These are phyloP conservation scores for Pseudozyma hubeiensis DNA, from an alignment of 1,284 basidiomycete genomes.

Conservation along the genomic window DNA sequence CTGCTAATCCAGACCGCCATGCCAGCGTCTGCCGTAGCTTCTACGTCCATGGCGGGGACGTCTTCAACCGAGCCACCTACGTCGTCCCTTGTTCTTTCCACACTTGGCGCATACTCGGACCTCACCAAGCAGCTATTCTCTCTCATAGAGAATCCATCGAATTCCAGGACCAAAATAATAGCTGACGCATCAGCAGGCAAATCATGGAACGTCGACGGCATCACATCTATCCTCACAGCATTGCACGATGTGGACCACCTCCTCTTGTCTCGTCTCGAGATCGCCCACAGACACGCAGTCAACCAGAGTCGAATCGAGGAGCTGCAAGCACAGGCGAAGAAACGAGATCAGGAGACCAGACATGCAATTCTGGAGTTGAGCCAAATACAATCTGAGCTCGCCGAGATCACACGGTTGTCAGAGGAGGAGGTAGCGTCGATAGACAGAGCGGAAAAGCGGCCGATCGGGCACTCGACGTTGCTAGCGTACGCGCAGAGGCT, in stretches of 20 bases:
- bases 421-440: constrained; percentile 37
- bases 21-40: constrained; percentile 4
- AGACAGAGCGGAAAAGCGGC: constrained; percentile 40
- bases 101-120: constrained; percentile 39
- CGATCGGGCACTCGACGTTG: constrained; percentile 32
- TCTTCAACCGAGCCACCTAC: constrained; percentile 25
- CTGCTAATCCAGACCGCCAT: not conserved
- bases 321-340: constrained; percentile 29
- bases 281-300: constrained; percentile 41
- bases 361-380: constrained; percentile 42
- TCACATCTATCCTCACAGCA: constrained; percentile 19
- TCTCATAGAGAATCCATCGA: constrained; percentile 32
- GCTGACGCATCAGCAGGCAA: constrained; percentile 22
- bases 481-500: constrained; percentile 55
- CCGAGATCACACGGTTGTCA: constrained; percentile 36
- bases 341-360: constrained; percentile 37
- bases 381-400: constrained; percentile 41
- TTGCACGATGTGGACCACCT: constrained; percentile 31
- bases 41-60: constrained; percentile 2
- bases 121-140: constrained; percentile 46
- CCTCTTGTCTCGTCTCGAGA: constrained; percentile 24
- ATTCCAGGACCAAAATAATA: constrained; percentile 8
- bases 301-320: constrained; percentile 42
- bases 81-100: constrained; percentile 32
- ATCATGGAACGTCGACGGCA: constrained; percentile 18